Conservation (phyloP, 192 early-diverging fungal genomes). For the Pilobolus umbonatus region DNA sequence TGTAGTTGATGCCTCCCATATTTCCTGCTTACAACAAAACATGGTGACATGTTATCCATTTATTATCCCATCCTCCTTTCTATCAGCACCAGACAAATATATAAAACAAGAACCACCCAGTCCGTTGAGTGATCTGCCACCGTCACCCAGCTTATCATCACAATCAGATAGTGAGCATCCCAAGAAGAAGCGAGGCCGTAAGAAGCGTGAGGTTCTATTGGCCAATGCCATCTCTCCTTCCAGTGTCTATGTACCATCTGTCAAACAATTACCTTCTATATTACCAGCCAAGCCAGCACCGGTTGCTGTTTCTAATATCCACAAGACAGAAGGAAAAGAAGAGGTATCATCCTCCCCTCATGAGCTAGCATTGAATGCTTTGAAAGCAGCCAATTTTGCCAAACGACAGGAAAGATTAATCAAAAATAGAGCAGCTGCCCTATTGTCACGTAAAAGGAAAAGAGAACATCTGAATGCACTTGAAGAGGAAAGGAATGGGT, state of each 20-base stretch:
- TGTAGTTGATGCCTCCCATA: not conserved
- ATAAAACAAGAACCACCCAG: too few relatives aligned
- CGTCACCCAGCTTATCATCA: not conserved
- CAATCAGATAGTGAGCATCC: slow-evolving; percentile 15
- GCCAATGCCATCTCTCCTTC: not conserved
- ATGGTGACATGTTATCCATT: not conserved
- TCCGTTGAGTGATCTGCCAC: too few relatives aligned
- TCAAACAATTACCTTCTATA: not conserved
- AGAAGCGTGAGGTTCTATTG: slow-evolving; percentile 9
- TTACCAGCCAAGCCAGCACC: not conserved
- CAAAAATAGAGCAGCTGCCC: slow-evolving; percentile 90
- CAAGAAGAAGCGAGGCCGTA: slow-evolving; percentile 15
- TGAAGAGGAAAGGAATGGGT: slow-evolving; percentile 10
- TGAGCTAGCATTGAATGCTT: not conserved
- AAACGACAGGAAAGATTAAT: slow-evolving; percentile 87
- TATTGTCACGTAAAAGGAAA: slow-evolving; percentile 85
- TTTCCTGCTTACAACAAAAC: not conserved
- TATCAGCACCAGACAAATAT: not conserved
- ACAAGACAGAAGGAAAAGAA: too few relatives aligned
- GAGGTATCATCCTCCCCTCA: not conserved
- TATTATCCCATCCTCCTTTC: slow-evolving; percentile 3
- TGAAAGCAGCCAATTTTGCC: slow-evolving; percentile 37
- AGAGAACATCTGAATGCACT: slow-evolving; percentile 76
- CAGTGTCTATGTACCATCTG: not conserved
- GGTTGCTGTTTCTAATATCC: not conserved